Percentiles rank a stretch among this genome's conserved stretches.
Conservation (phyloP, 2,329 filamentous ascomycete genomes). For the Colletotrichum sidae region DNA sequence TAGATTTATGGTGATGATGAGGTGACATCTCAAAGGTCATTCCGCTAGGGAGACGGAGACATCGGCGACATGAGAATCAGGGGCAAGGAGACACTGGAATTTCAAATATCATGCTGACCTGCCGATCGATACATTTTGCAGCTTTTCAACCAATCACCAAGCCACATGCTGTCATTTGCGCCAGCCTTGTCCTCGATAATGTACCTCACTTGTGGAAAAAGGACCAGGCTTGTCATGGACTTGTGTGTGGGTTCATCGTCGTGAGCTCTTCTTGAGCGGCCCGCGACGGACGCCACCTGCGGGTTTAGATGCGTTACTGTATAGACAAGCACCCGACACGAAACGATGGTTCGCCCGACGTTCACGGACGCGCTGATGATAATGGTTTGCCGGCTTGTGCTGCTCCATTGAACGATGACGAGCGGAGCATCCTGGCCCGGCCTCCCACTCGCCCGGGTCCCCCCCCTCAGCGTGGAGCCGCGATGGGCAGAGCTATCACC, state of each 20-base stretch:
- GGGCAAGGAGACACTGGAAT: conserved; percentile 12
- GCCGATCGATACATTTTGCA: conserved; percentile 4
- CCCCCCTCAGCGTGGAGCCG: background rate
- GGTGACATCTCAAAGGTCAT: background rate
- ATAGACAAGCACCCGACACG: conserved; percentile 8
- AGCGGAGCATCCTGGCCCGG: conserved; percentile 13
- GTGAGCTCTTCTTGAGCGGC: conserved; percentile 18
- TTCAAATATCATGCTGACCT: background rate
- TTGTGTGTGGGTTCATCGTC: background rate
- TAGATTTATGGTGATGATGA: background rate
- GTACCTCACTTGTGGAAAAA: background rate
- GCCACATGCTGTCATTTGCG: conserved; percentile 6
- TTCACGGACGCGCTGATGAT: conserved; percentile 16
- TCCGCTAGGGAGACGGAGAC: conserved; percentile 7
- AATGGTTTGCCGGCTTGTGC: background rate
- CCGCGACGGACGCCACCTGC: conserved; percentile 25
- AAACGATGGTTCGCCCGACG: background rate
- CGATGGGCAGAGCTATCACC: conserved; percentile 12
- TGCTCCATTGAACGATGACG: conserved; percentile 19
- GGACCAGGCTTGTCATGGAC: background rate
- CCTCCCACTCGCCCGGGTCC: conserved; percentile 23
- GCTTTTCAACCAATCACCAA: conserved; percentile 6
- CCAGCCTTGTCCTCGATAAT: background rate
- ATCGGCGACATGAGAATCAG: conserved; percentile 6
- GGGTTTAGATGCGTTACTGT: background rate